Percentiles rank a stretch among this genome's conserved stretches.
These are phyloP conservation scores for Penicillium pancosmium DNA, from an alignment of 495 filamentous ascomycete species.

Conservation along the genomic window DNA sequence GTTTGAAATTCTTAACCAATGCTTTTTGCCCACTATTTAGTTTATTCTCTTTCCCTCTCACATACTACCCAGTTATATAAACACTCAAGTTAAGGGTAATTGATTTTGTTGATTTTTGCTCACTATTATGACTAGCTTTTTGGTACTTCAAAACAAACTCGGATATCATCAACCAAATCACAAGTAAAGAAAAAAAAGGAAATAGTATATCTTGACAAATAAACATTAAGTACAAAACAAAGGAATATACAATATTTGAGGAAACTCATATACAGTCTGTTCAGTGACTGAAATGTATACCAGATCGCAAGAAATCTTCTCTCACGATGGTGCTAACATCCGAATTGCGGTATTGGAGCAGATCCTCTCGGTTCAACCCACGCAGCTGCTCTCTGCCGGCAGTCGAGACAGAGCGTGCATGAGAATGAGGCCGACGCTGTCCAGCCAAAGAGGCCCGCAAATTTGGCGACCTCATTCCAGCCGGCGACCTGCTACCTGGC, in stretches of 20 bases:
- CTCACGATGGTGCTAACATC: conserved; percentile 46
- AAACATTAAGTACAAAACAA: conserved; percentile 2
- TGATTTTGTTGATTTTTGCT: neutral
- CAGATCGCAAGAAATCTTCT: conserved; percentile 43
- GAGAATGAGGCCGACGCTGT: conserved; percentile 26
- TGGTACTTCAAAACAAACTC: no score
- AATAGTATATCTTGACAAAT: neutral
- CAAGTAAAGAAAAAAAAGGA: neutral
- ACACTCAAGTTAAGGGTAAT: neutral
- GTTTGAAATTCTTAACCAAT: no score
- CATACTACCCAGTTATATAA: neutral
- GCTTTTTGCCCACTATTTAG: no score
- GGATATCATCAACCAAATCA: neutral
- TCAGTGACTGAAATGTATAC: conserved; percentile 12
- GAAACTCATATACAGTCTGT: neutral
- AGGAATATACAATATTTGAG: neutral
- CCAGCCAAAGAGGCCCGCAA: conserved; percentile 16
- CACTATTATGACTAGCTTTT: no score
- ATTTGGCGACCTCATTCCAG: conserved; percentile 14
- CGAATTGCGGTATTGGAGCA: conserved; percentile 44
- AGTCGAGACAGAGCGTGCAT: conserved; percentile 33
- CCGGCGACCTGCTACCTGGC: conserved; percentile 22
- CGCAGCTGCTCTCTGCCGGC: conserved; percentile 40
- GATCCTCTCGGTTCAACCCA: conserved; percentile 41
- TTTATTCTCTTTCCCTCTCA: neutral